Base-by-base conservation (phyloP, 495 filamentous ascomycete genomes). In the Aspergillus funiculosus region DNA sequence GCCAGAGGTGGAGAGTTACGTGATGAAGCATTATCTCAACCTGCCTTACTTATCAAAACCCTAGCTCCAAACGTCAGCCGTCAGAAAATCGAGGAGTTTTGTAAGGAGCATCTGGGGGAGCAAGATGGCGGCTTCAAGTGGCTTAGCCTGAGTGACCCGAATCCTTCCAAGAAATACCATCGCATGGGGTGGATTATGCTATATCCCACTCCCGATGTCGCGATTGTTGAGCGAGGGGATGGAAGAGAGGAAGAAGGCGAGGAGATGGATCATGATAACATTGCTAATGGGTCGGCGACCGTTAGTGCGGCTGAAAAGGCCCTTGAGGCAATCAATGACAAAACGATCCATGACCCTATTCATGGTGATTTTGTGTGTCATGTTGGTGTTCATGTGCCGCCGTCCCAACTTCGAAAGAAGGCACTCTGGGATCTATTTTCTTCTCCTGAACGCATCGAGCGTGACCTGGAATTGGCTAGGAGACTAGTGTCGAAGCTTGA, bases 161-260 rank as follows among this genome's bases (percentile, higher is more conserved):
- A 97, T 57, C 91, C 94, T 0, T 81, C 85, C 47, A 99, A 99
- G 68, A 86, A 94, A 51, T 99, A 86, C 55, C 92, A 99, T 59
- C 83, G 92, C 1, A 99, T 99, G 71, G 92, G 94, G 15, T 99
- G 90, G 90, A 89, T 99, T 45, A 94, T 97, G 76, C 73, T 99
- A 6, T 73, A 96, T 60, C 86, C 89, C 29, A 79, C 81, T 9
- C 69, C 81, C 2, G 87, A 94, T 28, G 70, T 73, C 15, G 61
- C 70, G 9, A 57, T 66, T 15, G 72, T 77, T 24, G 70, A 80
- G 42, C 56, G 78, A 53, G 75, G 75, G n/a, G 78, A 81, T 58
- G 77, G 73, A 3, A 64, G 78, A 24, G 80, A 80, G 13, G 82
- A 80, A 46, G 85, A 90, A 41, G 65, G 63, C n/a, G 69, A 78